Evolutionary conservation across 495 filamentous ascomycete species (phyloP).

Genomic region (Rostrohypoxylon terebratum): DNA sequence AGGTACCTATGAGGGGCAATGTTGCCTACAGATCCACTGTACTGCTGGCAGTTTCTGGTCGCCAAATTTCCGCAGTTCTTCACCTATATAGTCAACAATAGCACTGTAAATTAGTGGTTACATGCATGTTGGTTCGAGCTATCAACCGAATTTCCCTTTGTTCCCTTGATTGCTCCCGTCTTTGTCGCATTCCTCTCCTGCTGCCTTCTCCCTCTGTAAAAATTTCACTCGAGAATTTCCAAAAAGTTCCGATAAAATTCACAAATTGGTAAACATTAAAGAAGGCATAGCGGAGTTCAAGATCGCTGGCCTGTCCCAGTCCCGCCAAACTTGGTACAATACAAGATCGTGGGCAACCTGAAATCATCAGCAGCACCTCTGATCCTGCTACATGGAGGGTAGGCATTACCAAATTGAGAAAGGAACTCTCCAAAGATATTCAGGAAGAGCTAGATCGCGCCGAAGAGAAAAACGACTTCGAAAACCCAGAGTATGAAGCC

Average conservation of each 20-base stretch:
- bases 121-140: too few relatives aligned
- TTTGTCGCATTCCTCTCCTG: too few relatives aligned
- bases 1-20: too few relatives aligned
- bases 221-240: neutral
- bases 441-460: slow-evolving; percentile 31
- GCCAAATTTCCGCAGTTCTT: too few relatives aligned
- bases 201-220: neutral
- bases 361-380: slow-evolving; percentile 45
- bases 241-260: neutral
- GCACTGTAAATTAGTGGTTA: too few relatives aligned
- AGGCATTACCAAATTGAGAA: slow-evolving; percentile 27
- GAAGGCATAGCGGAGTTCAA: slow-evolving; percentile 42
- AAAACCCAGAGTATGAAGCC: slow-evolving; percentile 60
- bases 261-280: neutral
- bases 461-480: slow-evolving; percentile 46
- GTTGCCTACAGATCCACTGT: too few relatives aligned
- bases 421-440: slow-evolving; percentile 34
- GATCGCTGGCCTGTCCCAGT: slow-evolving; percentile 36
- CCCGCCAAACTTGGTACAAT: slow-evolving; percentile 56
- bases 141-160: too few relatives aligned
- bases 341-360: slow-evolving; percentile 53
- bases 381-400: slow-evolving; percentile 56
- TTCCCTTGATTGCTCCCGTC: too few relatives aligned
- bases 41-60: too few relatives aligned
- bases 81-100: too few relatives aligned